phyloP scores from a whole-genome alignment of 2,329 filamentous ascomycete genomes.

The Apiospora hydei region DNA sequence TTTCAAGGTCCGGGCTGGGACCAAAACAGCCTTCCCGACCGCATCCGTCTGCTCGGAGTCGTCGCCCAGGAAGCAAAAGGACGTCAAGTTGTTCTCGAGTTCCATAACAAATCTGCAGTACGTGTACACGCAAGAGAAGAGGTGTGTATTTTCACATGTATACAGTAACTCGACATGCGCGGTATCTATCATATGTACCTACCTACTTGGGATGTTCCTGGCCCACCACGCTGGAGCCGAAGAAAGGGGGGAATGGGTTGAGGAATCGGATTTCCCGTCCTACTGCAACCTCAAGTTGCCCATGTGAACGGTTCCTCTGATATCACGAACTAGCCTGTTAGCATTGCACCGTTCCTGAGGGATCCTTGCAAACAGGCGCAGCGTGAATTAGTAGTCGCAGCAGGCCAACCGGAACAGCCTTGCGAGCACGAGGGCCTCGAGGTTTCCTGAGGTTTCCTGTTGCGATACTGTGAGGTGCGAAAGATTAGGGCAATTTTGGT shows the following conservation, averaged over 20 bases:
- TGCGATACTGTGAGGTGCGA: slow-evolving; percentile 8
- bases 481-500: slow-evolving; percentile 21
- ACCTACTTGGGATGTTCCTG: neutral
- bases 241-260: slow-evolving; percentile 7
- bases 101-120: neutral
- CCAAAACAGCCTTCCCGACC: neutral
- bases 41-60: slow-evolving; percentile 6
- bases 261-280: slow-evolving; percentile 5
- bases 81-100: neutral
- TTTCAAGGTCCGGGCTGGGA: slow-evolving; percentile 17
- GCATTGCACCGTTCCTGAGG: slow-evolving; percentile 12
- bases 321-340: slow-evolving; percentile 4
- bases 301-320: slow-evolving; percentile 18
- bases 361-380: slow-evolving; percentile 3
- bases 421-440: neutral
- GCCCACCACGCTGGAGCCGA: neutral
- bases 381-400: neutral
- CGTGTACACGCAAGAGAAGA: neutral
- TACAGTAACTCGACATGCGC: neutral
- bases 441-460: neutral
- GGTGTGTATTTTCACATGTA: neutral
- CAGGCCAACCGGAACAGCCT: neutral
- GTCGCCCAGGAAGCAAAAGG: neutral
- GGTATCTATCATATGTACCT: neutral
- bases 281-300: neutral